Evolutionary conservation across 2,329 filamentous ascomycete species (phyloP).

Genomic region (Alternaria postmessia): DNA sequence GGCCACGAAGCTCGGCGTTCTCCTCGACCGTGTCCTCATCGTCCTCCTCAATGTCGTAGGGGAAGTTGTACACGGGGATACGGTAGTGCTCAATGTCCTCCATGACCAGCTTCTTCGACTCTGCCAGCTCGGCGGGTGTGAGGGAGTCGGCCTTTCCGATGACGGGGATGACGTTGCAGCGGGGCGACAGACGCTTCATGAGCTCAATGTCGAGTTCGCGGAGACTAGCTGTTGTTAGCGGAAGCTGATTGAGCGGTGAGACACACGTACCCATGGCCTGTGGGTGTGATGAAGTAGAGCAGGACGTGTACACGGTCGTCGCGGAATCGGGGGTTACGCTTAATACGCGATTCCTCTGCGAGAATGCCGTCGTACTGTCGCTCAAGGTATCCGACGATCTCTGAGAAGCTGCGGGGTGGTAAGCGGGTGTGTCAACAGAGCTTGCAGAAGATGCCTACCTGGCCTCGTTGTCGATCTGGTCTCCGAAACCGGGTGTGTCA

Average conservation of each 20-base stretch:
- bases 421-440: constrained; percentile 18
- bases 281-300: constrained; percentile 99
- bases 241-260: not conserved
- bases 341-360: constrained; percentile 99
- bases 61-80: constrained; percentile 99
- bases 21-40: constrained; percentile 99
- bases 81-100: constrained; percentile 99
- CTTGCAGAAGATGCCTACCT: constrained; percentile 66
- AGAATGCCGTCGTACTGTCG: constrained; percentile 99
- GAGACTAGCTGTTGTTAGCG: constrained; percentile 66
- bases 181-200: constrained; percentile 98
- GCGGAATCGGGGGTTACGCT: constrained; percentile 99
- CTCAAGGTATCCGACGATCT: constrained; percentile 98
- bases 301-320: constrained; percentile 98
- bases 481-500: constrained; percentile 96
- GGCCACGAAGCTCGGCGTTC: constrained; percentile 93
- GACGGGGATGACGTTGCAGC: constrained; percentile 98
- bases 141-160: constrained; percentile 98
- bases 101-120: constrained; percentile 99
- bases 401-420: constrained; percentile 76
- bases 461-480: constrained; percentile 99
- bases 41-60: constrained; percentile 99
- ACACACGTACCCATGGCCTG: constrained; percentile 80
- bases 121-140: constrained; percentile 92
- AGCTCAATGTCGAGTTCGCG: constrained; percentile 99